Percentiles rank a stretch among this genome's conserved stretches.
Evolutionary conservation across 768 basidiomycete genomes (phyloP).

Genomic region (Leccinum uliginosum): DNA sequence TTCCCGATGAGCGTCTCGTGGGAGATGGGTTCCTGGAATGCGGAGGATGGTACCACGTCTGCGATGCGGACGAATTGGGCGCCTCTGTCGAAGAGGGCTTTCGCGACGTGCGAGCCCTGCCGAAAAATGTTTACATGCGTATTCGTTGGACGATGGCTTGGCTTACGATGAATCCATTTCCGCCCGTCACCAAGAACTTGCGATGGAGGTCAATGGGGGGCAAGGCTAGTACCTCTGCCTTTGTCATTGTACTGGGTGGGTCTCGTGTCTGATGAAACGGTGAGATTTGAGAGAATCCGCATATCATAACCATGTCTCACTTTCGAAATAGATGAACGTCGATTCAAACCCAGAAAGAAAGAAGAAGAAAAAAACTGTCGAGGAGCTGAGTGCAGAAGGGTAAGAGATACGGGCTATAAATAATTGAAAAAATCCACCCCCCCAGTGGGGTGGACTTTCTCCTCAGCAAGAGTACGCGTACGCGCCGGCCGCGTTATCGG

Average conservation of each 20-base stretch:
- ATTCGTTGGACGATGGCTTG: neutral
- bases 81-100: slow-evolving; percentile 31
- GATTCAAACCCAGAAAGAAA: neutral
- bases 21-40: slow-evolving; percentile 21
- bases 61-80: slow-evolving; percentile 38
- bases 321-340: neutral
- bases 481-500: neutral
- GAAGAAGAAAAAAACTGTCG: neutral
- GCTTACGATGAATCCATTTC: slow-evolving; percentile 52
- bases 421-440: neutral
- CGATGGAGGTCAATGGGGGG: neutral
- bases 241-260: neutral
- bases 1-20: slow-evolving; percentile 41
- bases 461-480: neutral
- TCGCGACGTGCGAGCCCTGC: slow-evolving; percentile 51
- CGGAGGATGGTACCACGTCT: slow-evolving; percentile 33
- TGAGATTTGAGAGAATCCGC: neutral
- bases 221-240: neutral
- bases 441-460: neutral
- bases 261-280: neutral
- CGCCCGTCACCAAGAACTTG: slow-evolving; percentile 43
- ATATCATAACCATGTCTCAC: neutral
- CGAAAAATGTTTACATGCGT: neutral
- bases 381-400: neutral
- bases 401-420: slow-evolving; percentile 2